Evolutionary conservation across 306 rosid species (phyloP), one percentile per base, ranked within the genome.

Genomic region (Quercus cerris): DNA sequence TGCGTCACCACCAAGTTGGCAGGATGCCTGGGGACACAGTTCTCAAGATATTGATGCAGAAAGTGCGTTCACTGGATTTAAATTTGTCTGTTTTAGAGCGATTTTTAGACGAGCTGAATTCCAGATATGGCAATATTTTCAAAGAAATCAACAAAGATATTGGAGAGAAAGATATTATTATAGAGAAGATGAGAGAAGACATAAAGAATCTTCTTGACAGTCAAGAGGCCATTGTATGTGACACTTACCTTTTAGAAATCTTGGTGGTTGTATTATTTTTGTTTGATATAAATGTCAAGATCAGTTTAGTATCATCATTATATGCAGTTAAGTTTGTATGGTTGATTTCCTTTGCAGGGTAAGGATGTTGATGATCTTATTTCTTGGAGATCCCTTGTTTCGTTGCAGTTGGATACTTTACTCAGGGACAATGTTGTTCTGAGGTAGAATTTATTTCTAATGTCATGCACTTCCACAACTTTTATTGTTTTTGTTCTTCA

Each of bases 11-110:
- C 76, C 97, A 91, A 83, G 91, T 79, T 77, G 93, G 94, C 73
- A 90, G 99, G 87, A 90, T 95, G 97, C 99, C 99, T 56, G 97
- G 99, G 75, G 99, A 95, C 82, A 89, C 97, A 35, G 97, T 90
- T 90, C 97, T 96, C 71, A 96, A 96, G 82, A 90, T 96, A 77
- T 87, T 96, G 73, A 91, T 91, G 90, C 99, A 96, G 89, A 96
- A 96, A 88, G 98, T 93, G 25, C 99, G 94, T 33, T 85, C 97
- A 3, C 79, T 96, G 62, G 98, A 93, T 81, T 63, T 84, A 72
- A 93, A 85, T 87, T 86, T 96, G 77, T 91, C 93, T 70, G 97
- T 93, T 72, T 78, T 96, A 80, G 99, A 93, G 87, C 92, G 90
- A 59, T 96, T 91, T 75, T 80, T 96, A 77, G 97, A 89, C 71